Percentiles rank a stretch among this genome's conserved stretches.
Evolutionary conservation across 2,329 filamentous ascomycete genomes (phyloP).

Genomic region (Colletotrichum euphorbiae): DNA sequence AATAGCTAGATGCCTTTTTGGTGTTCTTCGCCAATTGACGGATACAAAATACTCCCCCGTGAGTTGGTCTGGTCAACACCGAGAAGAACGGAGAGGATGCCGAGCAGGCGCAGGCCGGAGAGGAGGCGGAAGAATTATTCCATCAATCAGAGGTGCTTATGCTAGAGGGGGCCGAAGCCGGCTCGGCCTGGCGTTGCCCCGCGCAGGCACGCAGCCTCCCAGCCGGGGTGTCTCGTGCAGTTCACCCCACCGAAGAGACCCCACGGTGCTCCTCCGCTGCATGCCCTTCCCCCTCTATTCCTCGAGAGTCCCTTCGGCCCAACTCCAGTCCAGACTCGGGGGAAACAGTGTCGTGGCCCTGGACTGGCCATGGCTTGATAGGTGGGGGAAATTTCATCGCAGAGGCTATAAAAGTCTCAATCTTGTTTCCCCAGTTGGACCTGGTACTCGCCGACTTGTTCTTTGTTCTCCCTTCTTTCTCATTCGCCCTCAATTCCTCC

Average conservation of each 20-base stretch:
- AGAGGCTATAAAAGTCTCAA: constrained; percentile 31
- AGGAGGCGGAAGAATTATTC: constrained; percentile 44
- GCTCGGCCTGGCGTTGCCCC: constrained; percentile 14
- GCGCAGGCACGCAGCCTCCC: constrained; percentile 30
- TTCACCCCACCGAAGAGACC: constrained; percentile 35
- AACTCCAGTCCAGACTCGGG: constrained; percentile 32
- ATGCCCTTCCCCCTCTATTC: constrained; percentile 39
- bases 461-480: neutral
- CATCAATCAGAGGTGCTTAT: constrained; percentile 46
- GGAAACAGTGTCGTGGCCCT: constrained; percentile 25
- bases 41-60: no score
- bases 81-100: constrained; percentile 4
- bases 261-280: constrained; percentile 27
- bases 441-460: neutral
- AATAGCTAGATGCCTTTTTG: neutral
- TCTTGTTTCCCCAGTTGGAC: neutral
- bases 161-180: constrained; percentile 22
- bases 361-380: constrained; percentile 10
- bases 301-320: constrained; percentile 22
- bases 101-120: constrained; percentile 20
- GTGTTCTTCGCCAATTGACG: neutral
- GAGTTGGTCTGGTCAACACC: neutral
- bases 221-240: constrained; percentile 24
- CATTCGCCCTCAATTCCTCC: constrained; percentile 5
- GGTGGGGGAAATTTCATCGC: constrained; percentile 23